Percentiles rank a stretch among this genome's conserved stretches.
Conservation (phyloP, 257 asterid genomes). For the Hygrophila difformis region DNA sequence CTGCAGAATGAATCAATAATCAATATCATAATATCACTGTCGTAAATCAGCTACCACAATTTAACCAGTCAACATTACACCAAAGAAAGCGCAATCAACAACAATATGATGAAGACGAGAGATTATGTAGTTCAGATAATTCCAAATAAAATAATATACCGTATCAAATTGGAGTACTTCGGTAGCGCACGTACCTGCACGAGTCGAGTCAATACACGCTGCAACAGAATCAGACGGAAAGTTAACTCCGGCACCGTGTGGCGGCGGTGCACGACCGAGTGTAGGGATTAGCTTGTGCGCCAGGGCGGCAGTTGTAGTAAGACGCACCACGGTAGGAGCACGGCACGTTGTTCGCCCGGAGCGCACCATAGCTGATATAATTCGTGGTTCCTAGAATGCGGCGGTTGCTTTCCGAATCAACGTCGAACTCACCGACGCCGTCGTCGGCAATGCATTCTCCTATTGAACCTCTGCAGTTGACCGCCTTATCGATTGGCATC, state of each 20-base stretch:
- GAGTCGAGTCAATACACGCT: background rate
- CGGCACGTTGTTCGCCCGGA: slow-evolving; percentile 59
- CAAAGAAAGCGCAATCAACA: no score
- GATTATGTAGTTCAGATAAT: no score
- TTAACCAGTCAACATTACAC: no score
- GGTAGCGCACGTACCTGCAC: slow-evolving; percentile 5
- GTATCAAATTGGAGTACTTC: no score
- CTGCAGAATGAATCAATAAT: no score
- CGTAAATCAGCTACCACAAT: no score
- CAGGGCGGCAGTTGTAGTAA: slow-evolving; percentile 79
- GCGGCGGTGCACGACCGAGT: slow-evolving; percentile 62
- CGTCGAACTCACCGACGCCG: slow-evolving; percentile 41
- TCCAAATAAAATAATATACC: background rate
- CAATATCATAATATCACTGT: no score
- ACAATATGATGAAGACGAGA: no score
- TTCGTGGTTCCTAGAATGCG: slow-evolving; percentile 51
- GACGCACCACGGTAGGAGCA: slow-evolving; percentile 82
- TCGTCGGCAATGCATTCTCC: slow-evolving; percentile 42
- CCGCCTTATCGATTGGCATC: slow-evolving; percentile 23
- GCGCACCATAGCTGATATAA: slow-evolving; percentile 86
- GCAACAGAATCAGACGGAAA: no score
- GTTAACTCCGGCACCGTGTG: slow-evolving; percentile 70
- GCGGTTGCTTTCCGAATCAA: slow-evolving; percentile 53
- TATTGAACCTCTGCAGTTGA: slow-evolving; percentile 34
- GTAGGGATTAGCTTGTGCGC: slow-evolving; percentile 79